Base-by-base conservation (phyloP, 352 stramenopile genomes). In the Albugo laibachii region DNA sequence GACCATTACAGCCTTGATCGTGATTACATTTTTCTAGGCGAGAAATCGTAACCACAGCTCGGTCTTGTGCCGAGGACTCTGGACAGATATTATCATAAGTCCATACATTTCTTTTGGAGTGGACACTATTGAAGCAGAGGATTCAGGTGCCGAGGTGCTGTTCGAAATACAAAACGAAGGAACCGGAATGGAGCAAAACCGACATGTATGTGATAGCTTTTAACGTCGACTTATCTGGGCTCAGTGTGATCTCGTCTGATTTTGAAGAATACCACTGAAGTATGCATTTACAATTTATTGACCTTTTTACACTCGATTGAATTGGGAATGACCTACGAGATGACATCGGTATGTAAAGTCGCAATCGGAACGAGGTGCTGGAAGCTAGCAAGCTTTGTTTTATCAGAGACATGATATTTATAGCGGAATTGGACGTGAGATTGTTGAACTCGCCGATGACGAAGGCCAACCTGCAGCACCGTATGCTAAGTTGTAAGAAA, bases 121-220 rank as follows among this genome's bases (percentile, higher is more conserved):
- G 13, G 58, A 91, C 24, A 31, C 24, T 31, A 87, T 66, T 55
- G 80, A 94, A 16, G 62, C 55, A 18, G 12, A 52, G 18, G 77
- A 81, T 50, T 69, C 79, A 50, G 71, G 83, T 36, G 83, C 84
- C 31, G 61, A 92, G 39, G 78, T 82, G 24, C 65, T 97, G 34
- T 97, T 97, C 53, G 66, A 95, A 45, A 66, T 97, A 39, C 59
- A 93, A 49, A 96, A 97, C 69, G 91, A 93, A 49, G 83, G 80
- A 48, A 92, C 66, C 1, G 86, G 87, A 11, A 87, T 93, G 10
- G 87, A 96, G 61, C 92, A 97, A 63, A 91, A 96, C 49, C 78
- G 83, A 14, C 87, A 97, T 45, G 76, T 88, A 64, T 41, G 61
- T 41, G 10, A 6, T 10, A 18, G 14, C 4, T 40, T 20, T 24